A percentile compares a stretch with the other conserved stretches of the same genome.
Evolutionary conservation across 805 yeast species (phyloP).

Genomic region (Metschnikowia henanensis): DNA sequence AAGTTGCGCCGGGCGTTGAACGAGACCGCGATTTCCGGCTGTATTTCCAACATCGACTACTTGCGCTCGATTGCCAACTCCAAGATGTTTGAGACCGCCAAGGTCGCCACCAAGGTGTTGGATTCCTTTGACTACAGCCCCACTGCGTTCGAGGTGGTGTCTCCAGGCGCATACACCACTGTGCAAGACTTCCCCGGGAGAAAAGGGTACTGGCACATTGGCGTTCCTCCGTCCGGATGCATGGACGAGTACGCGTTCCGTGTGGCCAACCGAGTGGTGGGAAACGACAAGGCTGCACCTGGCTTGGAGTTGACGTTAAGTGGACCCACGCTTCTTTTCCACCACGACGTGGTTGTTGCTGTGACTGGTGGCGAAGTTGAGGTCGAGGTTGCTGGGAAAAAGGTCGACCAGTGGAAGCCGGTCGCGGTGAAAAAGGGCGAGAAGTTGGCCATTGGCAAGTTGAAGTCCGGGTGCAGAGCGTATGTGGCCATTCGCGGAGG

Average conservation of each 20-base stretch:
- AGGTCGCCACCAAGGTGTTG: constrained; percentile 83
- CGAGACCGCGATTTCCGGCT: constrained; percentile 87
- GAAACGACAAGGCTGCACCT: constrained; percentile 79
- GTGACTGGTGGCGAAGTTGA: constrained; percentile 84
- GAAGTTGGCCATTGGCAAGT: constrained; percentile 76
- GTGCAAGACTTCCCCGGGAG: constrained; percentile 97
- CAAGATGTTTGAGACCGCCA: constrained; percentile 77
- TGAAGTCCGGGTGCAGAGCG: constrained; percentile 81
- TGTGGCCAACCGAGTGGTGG: constrained; percentile 87
- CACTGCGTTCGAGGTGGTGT: constrained; percentile 76
- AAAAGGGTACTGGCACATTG: constrained; percentile 81
- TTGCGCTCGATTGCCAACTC: constrained; percentile 83
- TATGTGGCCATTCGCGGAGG: constrained; percentile 92
- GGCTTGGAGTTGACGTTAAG: constrained; percentile 85
- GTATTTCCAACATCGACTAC: constrained; percentile 88
- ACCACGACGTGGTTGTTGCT: constrained; percentile 73
- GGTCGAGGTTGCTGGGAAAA: constrained; percentile 62
- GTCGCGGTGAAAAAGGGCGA: constrained; percentile 72
- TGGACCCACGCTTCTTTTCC: constrained; percentile 88
- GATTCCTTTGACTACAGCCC: constrained; percentile 81
- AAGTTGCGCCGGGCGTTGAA: constrained; percentile 78
- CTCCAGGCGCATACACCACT: constrained; percentile 95
- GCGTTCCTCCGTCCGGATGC: constrained; percentile 99
- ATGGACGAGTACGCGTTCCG: constrained; percentile 94
- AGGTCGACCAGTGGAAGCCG: constrained; percentile 70